phyloP scores from a whole-genome alignment of 1,139 yeast species.

The Candida labiduridarum region DNA sequence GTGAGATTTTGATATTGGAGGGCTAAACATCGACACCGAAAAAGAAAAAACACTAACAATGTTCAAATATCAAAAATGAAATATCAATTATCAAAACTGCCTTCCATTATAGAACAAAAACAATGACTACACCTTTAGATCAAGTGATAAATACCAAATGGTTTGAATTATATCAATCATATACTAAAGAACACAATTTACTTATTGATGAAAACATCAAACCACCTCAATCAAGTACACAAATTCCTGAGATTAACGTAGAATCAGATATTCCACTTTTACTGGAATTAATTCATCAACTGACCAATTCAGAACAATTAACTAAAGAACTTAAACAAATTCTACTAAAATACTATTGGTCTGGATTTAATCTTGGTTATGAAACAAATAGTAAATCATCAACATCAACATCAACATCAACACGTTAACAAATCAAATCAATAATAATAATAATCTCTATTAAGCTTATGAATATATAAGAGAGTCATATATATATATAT shows the following conservation, averaged over 20 bases:
- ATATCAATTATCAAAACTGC: neutral
- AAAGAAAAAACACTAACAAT: neutral
- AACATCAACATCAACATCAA: neutral
- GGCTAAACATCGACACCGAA: too few relatives aligned
- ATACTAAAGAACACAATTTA: conserved; percentile 6
- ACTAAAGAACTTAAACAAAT: conserved; percentile 26
- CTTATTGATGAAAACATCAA: conserved; percentile 5
- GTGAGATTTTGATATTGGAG: too few relatives aligned
- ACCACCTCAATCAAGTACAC: neutral
- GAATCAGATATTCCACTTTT: conserved; percentile 18
- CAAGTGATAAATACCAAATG: conserved; percentile 9
- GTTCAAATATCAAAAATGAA: too few relatives aligned
- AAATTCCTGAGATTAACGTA: conserved; percentile 1
- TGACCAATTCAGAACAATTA: conserved; percentile 19
- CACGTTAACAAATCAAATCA: too few relatives aligned
- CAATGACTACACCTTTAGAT: conserved; percentile 5
- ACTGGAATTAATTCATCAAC: conserved; percentile 18
- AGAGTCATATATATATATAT: neutral
- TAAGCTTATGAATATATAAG: neutral
- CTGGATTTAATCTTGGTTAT: conserved; percentile 31
- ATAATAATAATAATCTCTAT: too few relatives aligned
- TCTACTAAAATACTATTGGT: conserved; percentile 37
- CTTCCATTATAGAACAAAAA: too few relatives aligned
- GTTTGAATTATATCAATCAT: conserved; percentile 13
- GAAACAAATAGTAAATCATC: neutral